A percentile compares a stretch with the other conserved stretches of the same genome.
Evolutionary conservation across 176 grass and related monocot genomes (phyloP).

Genomic region (Paspalum notatum): DNA sequence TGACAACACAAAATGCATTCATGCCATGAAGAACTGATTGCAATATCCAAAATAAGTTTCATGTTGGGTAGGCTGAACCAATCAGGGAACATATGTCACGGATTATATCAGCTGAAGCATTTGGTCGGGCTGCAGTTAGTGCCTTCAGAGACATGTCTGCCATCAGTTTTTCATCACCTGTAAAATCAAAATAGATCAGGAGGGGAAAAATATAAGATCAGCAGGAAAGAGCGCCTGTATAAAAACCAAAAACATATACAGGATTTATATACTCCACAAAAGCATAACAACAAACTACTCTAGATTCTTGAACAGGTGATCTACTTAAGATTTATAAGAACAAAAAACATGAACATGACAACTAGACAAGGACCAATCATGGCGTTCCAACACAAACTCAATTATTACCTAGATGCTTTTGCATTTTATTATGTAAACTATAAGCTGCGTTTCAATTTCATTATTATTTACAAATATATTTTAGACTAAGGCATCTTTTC

Average conservation of each 20-base stretch:
- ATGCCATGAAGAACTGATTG: background rate
- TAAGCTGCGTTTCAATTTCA: background rate
- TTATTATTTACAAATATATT: background rate
- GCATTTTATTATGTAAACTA: conserved; percentile 1
- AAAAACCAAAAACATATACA: background rate
- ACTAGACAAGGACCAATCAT: conserved; percentile 8
- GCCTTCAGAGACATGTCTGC: conserved; percentile 86
- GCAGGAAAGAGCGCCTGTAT: background rate
- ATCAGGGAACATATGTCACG: conserved; percentile 66
- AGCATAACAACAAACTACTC: background rate
- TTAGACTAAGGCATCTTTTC: conserved; percentile 4
- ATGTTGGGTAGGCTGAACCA: conserved; percentile 42
- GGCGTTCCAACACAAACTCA: conserved; percentile 12
- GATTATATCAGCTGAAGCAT: conserved; percentile 74
- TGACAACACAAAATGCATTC: background rate
- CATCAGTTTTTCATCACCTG: conserved; percentile 83
- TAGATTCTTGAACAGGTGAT: background rate
- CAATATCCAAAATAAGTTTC: conserved; percentile 29
- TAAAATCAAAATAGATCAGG: conserved; percentile 25
- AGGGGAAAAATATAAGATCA: background rate
- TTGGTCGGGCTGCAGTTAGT: conserved; percentile 58
- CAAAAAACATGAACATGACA: background rate
- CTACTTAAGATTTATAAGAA: no score
- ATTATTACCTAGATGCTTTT: conserved; percentile 5
- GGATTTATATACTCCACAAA: background rate